These are phyloP conservation scores for Irpex sp. DNA, from an alignment of 1,284 basidiomycete genomes.

Conservation along the genomic window DNA sequence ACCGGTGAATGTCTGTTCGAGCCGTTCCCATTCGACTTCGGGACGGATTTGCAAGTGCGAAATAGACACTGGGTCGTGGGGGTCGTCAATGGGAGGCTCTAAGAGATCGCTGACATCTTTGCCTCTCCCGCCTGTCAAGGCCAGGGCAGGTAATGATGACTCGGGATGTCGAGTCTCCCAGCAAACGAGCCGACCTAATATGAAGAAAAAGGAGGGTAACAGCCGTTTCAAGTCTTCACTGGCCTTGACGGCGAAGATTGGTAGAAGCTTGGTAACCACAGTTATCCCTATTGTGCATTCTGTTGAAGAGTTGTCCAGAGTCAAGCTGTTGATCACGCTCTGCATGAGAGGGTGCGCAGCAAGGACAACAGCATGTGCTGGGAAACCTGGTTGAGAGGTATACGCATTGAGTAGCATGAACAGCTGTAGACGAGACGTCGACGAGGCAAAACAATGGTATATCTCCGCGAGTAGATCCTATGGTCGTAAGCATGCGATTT, in stretches of 20 bases:
- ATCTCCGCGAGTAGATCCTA: slow-evolving; percentile 68
- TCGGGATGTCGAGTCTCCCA: slow-evolving; percentile 52
- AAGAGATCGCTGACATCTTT: slow-evolving; percentile 19
- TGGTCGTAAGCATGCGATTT: slow-evolving; percentile 7
- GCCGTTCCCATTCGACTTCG: slow-evolving; percentile 60
- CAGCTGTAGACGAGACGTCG: slow-evolving; percentile 64
- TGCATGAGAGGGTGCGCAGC: slow-evolving; percentile 59
- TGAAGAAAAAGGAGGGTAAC: slow-evolving; percentile 59
- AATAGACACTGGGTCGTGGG: slow-evolving; percentile 33
- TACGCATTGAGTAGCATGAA: slow-evolving; percentile 59
- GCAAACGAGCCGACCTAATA: slow-evolving; percentile 65
- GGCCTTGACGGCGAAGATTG: slow-evolving; percentile 64
- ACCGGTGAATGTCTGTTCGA: slow-evolving; percentile 54
- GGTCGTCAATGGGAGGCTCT: slow-evolving; percentile 31
- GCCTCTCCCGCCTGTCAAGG: slow-evolving; percentile 18
- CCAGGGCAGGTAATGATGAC: slow-evolving; percentile 18
- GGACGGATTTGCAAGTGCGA: slow-evolving; percentile 43
- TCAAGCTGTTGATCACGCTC: slow-evolving; percentile 57
- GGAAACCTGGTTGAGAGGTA: slow-evolving; percentile 52
- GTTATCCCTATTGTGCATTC: slow-evolving; percentile 59
- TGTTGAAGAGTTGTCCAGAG: slow-evolving; percentile 71
- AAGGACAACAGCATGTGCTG: slow-evolving; percentile 41
- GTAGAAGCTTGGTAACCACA: slow-evolving; percentile 67
- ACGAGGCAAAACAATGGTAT: slow-evolving; percentile 52
- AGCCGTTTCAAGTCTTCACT: slow-evolving; percentile 48